Base-by-base conservation (phyloP, 768 basidiomycete genomes). In the Mycena leptocephala region DNA sequence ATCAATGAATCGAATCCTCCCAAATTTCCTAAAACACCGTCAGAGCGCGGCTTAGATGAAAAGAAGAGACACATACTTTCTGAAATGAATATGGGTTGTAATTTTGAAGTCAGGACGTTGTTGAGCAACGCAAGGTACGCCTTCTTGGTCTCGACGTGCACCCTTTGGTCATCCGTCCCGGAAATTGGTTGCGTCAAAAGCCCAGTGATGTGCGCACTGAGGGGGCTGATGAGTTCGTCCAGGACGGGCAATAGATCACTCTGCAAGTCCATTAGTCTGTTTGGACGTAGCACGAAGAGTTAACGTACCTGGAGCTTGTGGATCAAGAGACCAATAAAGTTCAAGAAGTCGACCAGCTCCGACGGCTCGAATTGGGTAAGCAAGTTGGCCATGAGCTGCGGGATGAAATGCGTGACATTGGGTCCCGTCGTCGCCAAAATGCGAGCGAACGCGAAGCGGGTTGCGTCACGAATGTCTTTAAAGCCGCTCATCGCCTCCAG, bases 291-390 rank as follows among this genome's bases (percentile, higher is more conserved):
- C 16, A 16, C 10, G 66, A 35, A 70, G 53, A 68, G 41, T 53
- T 18, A 28, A 76, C 83, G 69, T 74, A 97, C 97, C 89, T 96
- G 95, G 69, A 99, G 91, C 82, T 95, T 95, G 83, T 98, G 96
- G 66, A 97, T 94, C 67, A 99, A 87, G 11, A 98, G 88, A 9
- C 95, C 95, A 69, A 99, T 95, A 87, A 99, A 99, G 80, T 94
- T 95, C 90, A 99, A 94, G 80, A 99, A 98, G 82, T 99, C 98
- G 33, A 95, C 93, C 72, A 99, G 87, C 84, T 99, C 98, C 9
- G 94, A 91, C 1, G 97, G 94, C 78, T 98, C 96, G 80, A 97
- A 97, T 79, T 98, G 95, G 3, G 93, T 91, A 64, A 99, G 91
- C n/a, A 99, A 91, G 82, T 95, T 94, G 56, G 91, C 89, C 93